These are phyloP conservation scores for Ophiocordyceps robertsii DNA, from an alignment of 2,329 filamentous ascomycete genomes.

Conservation along the genomic window DNA sequence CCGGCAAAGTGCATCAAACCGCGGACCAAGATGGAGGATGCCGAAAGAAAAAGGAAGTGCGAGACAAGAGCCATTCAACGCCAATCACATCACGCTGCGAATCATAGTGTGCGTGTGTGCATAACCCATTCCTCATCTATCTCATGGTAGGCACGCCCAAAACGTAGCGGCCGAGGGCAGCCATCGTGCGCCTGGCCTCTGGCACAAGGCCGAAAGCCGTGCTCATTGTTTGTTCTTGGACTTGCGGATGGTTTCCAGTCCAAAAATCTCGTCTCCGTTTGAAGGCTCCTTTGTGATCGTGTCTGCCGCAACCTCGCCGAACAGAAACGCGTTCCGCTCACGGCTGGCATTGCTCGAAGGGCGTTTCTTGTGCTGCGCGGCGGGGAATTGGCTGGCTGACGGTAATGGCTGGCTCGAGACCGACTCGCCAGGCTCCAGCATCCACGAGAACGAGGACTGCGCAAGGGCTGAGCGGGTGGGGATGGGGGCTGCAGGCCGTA, in stretches of 20 bases:
- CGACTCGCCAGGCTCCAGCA: constrained; percentile 48
- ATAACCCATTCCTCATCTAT: no score
- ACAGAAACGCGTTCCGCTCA: constrained; percentile 45
- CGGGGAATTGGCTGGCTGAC: constrained; percentile 15
- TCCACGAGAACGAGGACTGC: constrained; percentile 68
- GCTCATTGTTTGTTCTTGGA: constrained; percentile 6
- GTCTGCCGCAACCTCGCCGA: constrained; percentile 36
- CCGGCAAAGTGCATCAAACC: no score
- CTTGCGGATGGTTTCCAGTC: constrained; percentile 33
- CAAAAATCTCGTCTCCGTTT: constrained; percentile 38
- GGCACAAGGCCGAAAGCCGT: not conserved
- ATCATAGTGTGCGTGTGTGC: no score
- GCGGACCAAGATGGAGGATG: no score
- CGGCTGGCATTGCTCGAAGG: constrained; percentile 30
- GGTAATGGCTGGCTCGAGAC: constrained; percentile 9
- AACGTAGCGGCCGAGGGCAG: no score
- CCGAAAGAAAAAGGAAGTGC: no score
- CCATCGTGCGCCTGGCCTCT: no score
- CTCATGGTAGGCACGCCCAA: not conserved
- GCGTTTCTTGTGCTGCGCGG: constrained; percentile 24
- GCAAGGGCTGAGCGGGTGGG: constrained; percentile 53
- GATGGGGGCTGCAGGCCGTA: constrained; percentile 24
- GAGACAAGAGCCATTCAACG: no score
- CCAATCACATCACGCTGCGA: no score
- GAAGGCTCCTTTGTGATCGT: constrained; percentile 19